Percentiles rank a stretch among this genome's conserved stretches.
phyloP scores from a whole-genome alignment of 441 rosid genomes.

The Euphorbia celastroides region DNA sequence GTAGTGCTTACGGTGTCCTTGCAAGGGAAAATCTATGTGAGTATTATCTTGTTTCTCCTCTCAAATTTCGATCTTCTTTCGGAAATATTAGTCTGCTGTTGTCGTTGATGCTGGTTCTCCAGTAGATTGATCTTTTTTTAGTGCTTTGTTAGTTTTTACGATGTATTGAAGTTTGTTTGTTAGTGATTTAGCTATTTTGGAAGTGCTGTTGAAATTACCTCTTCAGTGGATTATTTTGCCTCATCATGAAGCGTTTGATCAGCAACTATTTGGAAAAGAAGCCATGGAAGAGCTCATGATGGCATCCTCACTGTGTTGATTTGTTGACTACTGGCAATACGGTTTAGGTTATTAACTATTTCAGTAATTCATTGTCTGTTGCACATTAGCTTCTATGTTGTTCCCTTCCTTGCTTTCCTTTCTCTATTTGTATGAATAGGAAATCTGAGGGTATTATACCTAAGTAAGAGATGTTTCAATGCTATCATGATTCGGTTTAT shows the following conservation, averaged over 20 bases:
- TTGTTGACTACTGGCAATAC: too few relatives aligned
- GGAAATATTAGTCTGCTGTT: neutral
- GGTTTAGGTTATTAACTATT: too few relatives aligned
- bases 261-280: neutral
- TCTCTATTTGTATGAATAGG: too few relatives aligned
- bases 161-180: neutral
- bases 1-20: conserved; percentile 13
- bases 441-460: neutral
- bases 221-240: neutral
- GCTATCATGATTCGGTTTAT: neutral
- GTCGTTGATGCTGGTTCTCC: neutral
- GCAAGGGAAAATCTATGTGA: conserved; percentile 17
- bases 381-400: neutral
- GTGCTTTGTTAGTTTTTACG: neutral
- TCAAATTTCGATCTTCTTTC: neutral
- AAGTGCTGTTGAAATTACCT: neutral
- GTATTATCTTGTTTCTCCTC: conserved; percentile 5
- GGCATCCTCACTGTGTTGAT: neutral
- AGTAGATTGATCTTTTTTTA: neutral
- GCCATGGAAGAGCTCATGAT: neutral
- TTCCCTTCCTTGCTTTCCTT: neutral
- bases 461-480: neutral
- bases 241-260: neutral
- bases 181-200: neutral
- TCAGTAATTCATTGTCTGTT: too few relatives aligned